Evolutionary conservation across 192 early-diverging fungal species (phyloP).

Genomic region (Linnemannia exigua): DNA sequence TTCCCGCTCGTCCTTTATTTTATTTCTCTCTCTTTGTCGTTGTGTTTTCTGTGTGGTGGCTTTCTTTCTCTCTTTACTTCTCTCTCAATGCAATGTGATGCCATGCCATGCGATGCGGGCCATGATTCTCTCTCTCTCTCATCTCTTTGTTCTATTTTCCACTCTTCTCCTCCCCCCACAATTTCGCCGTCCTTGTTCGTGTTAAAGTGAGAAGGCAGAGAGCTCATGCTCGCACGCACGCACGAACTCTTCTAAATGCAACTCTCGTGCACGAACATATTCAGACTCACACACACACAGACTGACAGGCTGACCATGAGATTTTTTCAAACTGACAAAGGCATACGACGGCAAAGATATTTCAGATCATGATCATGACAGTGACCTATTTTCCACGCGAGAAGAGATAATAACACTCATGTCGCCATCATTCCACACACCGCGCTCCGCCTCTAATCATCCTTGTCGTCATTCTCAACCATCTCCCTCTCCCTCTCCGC

Average conservation of each 20-base stretch:
- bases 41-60: neutral
- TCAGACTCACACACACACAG: neutral
- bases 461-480: neutral
- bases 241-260: neutral
- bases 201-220: neutral
- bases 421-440: too few relatives aligned
- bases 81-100: neutral
- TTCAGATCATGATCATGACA: neutral
- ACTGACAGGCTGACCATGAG: neutral
- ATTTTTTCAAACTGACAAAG: neutral
- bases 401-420: neutral
- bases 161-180: constrained; percentile 2
- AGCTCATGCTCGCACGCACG: neutral
- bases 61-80: neutral
- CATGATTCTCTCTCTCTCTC: neutral
- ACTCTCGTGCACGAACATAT: neutral
- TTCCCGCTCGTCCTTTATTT: constrained; percentile 13
- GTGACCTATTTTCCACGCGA: neutral
- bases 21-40: neutral
- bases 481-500: constrained; percentile 4
- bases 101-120: neutral
- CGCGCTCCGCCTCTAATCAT: neutral
- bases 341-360: neutral
- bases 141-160: neutral
- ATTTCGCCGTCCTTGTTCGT: constrained; percentile 1